These are phyloP conservation scores for Fraxinus floribunda DNA, from an alignment of 305 asterid genomes.

Conservation along the genomic window DNA sequence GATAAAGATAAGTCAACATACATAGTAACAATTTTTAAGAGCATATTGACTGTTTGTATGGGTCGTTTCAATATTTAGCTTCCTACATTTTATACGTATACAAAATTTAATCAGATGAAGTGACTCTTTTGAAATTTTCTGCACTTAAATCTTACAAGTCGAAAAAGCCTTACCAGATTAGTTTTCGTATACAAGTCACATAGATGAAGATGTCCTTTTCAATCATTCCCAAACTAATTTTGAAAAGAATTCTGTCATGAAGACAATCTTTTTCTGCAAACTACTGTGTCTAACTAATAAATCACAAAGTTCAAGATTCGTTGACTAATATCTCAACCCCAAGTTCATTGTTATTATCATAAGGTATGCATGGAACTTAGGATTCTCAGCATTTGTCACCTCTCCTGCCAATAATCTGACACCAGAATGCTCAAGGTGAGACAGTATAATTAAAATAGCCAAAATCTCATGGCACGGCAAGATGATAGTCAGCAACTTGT, in stretches of 20 bases:
- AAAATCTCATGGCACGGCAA: background rate
- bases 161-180: background rate
- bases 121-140: background rate
- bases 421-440: background rate
- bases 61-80: background rate
- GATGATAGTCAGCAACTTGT: background rate
- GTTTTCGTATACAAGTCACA: background rate
- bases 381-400: background rate
- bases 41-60: background rate
- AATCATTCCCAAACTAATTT: background rate
- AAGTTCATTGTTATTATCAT: background rate
- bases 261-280: background rate
- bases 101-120: background rate
- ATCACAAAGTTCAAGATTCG: background rate
- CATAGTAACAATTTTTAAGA: background rate
- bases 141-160: background rate
- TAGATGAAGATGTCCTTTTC: background rate
- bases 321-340: background rate
- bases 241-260: background rate
- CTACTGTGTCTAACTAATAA: background rate
- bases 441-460: background rate
- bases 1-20: background rate
- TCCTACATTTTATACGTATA: background rate
- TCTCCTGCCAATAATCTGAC: background rate
- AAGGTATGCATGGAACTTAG: slow-evolving; percentile 5